Conservation (phyloP, 768 basidiomycete genomes). For the Boletus vinaceobasis region DNA sequence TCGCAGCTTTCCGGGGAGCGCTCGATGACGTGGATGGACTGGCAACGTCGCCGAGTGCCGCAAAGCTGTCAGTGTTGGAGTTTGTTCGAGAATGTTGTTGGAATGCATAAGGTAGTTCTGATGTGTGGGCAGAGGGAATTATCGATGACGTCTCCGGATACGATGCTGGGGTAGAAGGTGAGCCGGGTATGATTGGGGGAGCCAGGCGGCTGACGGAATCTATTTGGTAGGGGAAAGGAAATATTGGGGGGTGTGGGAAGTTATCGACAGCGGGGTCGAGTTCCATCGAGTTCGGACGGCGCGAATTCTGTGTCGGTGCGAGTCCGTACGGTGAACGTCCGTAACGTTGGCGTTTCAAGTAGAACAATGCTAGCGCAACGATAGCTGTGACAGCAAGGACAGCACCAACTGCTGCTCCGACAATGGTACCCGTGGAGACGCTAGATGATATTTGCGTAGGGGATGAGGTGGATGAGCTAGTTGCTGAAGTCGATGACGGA, state of each 20-base stretch:
- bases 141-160: slow-evolving; percentile 4
- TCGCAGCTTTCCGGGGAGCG: slow-evolving; percentile 51
- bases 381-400: slow-evolving; percentile 52
- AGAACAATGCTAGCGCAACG: slow-evolving; percentile 51
- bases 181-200: slow-evolving; percentile 8
- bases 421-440: slow-evolving; percentile 45
- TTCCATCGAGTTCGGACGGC: slow-evolving; percentile 38
- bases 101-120: slow-evolving; percentile 3
- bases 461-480: slow-evolving; percentile 17
- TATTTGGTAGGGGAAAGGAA: slow-evolving; percentile 32
- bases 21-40: slow-evolving; percentile 34
- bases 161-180: background rate
- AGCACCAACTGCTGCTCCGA: slow-evolving; percentile 47
- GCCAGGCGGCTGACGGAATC: slow-evolving; percentile 17
- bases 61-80: slow-evolving; percentile 22
- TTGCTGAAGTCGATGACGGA: slow-evolving; percentile 21
- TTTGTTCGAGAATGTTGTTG: slow-evolving; percentile 16
- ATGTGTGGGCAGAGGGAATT: slow-evolving; percentile 6
- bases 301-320: slow-evolving; percentile 26
- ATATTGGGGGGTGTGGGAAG: slow-evolving; percentile 34
- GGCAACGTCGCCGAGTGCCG: slow-evolving; percentile 16
- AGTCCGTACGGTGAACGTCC: slow-evolving; percentile 28
- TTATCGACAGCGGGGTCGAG: slow-evolving; percentile 26
- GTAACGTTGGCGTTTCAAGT: slow-evolving; percentile 34
- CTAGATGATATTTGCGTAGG: slow-evolving; percentile 21